Evolutionary conservation across 495 filamentous ascomycete species (phyloP).

Genomic region (Neurospora africana): DNA sequence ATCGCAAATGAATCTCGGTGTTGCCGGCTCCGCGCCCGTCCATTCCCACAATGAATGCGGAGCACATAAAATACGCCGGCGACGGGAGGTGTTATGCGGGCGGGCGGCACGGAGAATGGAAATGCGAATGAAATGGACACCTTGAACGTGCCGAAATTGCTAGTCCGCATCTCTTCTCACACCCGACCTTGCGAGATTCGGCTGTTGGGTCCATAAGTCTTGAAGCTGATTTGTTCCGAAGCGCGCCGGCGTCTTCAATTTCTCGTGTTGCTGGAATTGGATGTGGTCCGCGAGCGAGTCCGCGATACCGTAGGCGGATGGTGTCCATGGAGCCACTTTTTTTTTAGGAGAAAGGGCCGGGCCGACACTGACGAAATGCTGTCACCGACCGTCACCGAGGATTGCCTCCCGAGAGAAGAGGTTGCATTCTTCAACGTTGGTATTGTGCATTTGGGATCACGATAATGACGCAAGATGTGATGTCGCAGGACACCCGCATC

Average conservation of each 20-base stretch:
- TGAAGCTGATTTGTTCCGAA: neutral
- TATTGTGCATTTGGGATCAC: neutral
- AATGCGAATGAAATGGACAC: neutral
- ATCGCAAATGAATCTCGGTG: neutral
- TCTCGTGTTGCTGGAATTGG: no score
- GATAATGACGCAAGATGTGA: neutral
- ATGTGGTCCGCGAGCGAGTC: no score
- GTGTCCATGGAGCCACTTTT: neutral
- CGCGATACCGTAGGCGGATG: neutral
- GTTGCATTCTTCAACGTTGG: neutral
- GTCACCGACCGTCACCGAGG: neutral
- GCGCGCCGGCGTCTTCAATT: neutral
- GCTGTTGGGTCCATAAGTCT: neutral
- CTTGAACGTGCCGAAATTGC: neutral
- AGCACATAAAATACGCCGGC: neutral
- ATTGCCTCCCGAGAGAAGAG: neutral
- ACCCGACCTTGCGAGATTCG: neutral
- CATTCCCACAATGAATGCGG: neutral
- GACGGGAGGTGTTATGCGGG: neutral
- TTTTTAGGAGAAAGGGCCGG: neutral
- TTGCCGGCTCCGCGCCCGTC: neutral
- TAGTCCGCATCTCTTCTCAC: neutral
- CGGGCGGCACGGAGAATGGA: neutral
- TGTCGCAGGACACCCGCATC: neutral
- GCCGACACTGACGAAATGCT: neutral